These are phyloP conservation scores for Fusarium equiseti DNA, from an alignment of 2,329 filamentous ascomycete species.

Conservation along the genomic window DNA sequence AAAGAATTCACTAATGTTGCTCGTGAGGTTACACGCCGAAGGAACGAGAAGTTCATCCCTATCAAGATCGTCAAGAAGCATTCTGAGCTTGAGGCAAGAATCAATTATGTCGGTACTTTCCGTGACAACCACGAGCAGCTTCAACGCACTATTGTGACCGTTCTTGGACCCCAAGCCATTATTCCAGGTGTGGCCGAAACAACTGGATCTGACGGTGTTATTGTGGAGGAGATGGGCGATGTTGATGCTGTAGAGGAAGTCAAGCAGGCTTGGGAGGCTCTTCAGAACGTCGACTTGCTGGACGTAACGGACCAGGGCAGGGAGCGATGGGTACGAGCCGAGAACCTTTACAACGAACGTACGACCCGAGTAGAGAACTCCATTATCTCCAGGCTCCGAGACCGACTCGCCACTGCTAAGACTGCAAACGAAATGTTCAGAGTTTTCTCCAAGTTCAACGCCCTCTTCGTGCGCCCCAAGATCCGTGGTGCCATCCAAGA, in stretches of 20 bases:
- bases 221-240: slow-evolving; percentile 95
- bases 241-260: slow-evolving; percentile 98
- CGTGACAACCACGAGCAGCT: slow-evolving; percentile 97
- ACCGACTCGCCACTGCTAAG: slow-evolving; percentile 93
- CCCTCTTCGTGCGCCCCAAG: slow-evolving; percentile 97
- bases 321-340: slow-evolving; percentile 90
- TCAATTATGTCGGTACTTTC: slow-evolving; percentile 95
- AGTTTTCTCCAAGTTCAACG: slow-evolving; percentile 99
- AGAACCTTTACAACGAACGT: slow-evolving; percentile 96
- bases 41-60: slow-evolving; percentile 98
- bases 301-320: slow-evolving; percentile 93
- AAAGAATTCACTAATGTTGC: slow-evolving; percentile 99
- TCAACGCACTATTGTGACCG: slow-evolving; percentile 94
- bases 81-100: slow-evolving; percentile 85
- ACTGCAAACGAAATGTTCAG: slow-evolving; percentile 99
- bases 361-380: slow-evolving; percentile 98
- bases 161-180: slow-evolving; percentile 82
- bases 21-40: slow-evolving; percentile 90
- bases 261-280: slow-evolving; percentile 89
- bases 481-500: slow-evolving; percentile 97
- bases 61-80: slow-evolving; percentile 96
- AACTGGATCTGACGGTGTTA: slow-evolving; percentile 69
- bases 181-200: slow-evolving; percentile 66
- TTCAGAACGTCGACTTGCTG: slow-evolving; percentile 94
- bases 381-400: slow-evolving; percentile 93